These are phyloP conservation scores for Pseudogymnoascus sp. DNA, from an alignment of 2,329 filamentous ascomycete species.

Conservation along the genomic window DNA sequence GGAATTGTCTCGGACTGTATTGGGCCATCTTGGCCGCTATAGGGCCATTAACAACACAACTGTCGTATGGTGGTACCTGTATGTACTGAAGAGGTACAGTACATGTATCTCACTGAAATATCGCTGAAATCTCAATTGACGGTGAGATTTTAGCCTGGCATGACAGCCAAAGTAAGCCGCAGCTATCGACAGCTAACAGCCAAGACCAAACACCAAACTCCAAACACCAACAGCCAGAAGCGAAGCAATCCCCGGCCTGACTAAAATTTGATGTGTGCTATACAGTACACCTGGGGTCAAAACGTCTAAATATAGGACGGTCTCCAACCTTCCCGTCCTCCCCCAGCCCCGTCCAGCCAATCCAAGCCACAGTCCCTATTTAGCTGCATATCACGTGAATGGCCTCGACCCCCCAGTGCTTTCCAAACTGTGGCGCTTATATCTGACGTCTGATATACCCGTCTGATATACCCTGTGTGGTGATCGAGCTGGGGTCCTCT, in stretches of 20 bases:
- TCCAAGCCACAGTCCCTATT: neutral
- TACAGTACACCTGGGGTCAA: too few relatives aligned
- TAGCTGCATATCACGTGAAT: neutral
- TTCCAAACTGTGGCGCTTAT: neutral
- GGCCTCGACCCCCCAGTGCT: neutral
- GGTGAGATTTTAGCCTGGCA: neutral
- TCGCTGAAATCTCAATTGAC: neutral
- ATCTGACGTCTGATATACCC: neutral
- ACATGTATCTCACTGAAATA: neutral
- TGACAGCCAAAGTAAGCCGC: neutral
- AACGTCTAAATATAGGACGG: conserved; percentile 1
- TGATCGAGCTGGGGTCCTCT: neutral
- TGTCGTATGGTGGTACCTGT: neutral
- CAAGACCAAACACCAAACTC: neutral
- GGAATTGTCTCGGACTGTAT: too few relatives aligned
- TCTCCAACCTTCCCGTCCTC: neutral
- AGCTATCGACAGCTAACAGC: neutral
- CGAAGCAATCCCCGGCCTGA: neutral
- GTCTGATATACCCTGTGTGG: too few relatives aligned
- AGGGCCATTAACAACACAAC: neutral
- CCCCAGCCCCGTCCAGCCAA: neutral
- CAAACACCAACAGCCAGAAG: neutral
- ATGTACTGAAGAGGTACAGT: neutral
- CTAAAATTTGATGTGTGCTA: neutral
- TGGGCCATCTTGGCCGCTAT: neutral